phyloP scores from a whole-genome alignment of 176 grass and related monocot genomes.

The Eleusine coracana region DNA sequence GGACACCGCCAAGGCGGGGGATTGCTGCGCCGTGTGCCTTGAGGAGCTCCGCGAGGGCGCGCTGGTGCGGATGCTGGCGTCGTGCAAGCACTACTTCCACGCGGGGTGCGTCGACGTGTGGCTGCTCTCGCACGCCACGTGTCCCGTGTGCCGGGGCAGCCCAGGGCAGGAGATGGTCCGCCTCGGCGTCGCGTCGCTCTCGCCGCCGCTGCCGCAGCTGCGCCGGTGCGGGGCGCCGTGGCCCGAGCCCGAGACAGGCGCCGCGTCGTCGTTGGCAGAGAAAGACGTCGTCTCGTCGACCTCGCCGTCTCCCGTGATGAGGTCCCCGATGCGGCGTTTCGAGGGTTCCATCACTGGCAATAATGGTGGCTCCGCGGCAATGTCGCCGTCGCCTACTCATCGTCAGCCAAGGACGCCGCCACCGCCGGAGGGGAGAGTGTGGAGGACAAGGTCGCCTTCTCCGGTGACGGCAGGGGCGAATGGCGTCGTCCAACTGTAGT shows the following conservation, averaged over 20 bases:
- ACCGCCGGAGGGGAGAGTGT: neutral
- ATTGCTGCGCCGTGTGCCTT: constrained; percentile 59
- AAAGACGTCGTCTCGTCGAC: neutral
- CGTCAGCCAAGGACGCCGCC: neutral
- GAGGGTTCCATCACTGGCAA: neutral
- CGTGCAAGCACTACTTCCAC: constrained; percentile 68
- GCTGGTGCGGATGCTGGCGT: constrained; percentile 50
- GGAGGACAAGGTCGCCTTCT: constrained; percentile 23
- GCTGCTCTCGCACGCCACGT: constrained; percentile 57
- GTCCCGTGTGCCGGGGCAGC: constrained; percentile 46
- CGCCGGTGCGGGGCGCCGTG: constrained; percentile 6
- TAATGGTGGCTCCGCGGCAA: neutral
- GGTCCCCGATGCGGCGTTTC: neutral
- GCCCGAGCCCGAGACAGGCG: constrained; percentile 3
- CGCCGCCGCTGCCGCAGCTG: constrained; percentile 50
- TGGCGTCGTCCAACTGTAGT: neutral
- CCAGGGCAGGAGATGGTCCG: constrained; percentile 33
- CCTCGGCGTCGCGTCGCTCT: constrained; percentile 28
- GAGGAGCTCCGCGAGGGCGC: constrained; percentile 42
- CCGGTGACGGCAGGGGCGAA: neutral
- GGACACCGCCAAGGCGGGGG: neutral
- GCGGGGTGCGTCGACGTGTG: constrained; percentile 58
- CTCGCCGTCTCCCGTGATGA: constrained; percentile 22
- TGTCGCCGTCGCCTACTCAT: constrained; percentile 12
- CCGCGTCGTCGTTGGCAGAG: neutral